Evolutionary conservation across 805 yeast species (phyloP).

Genomic region (Kurtzmaniella cleridarum): DNA sequence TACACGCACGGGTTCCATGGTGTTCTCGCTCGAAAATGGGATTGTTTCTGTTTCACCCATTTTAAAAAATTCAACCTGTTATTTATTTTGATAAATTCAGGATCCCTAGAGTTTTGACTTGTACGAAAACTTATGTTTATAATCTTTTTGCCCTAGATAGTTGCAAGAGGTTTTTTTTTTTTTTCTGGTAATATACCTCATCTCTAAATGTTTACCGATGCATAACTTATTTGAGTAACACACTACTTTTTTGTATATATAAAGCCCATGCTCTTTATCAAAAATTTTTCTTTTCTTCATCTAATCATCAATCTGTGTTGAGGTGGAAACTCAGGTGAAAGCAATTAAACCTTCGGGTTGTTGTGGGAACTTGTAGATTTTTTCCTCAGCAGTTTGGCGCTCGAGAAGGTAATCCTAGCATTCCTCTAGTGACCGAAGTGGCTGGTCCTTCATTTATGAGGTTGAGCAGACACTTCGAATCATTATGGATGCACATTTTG

Average conservation of each 20-base stretch:
- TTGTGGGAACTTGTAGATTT: constrained; percentile 27
- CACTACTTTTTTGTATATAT: background rate
- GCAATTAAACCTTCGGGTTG: constrained; percentile 27
- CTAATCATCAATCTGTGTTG: constrained; percentile 49
- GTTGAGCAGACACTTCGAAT: constrained; percentile 44
- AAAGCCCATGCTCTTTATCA: background rate
- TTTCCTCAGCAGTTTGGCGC: constrained; percentile 63
- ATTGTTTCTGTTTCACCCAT: constrained; percentile 14
- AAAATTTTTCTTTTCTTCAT: constrained; percentile 12
- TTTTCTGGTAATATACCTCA: too few species aligned
- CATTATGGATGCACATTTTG: constrained; percentile 15
- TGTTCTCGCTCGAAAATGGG: constrained; percentile 28
- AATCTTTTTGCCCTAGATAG: too few species aligned
- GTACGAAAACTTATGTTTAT: background rate
- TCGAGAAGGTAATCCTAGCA: constrained; percentile 53
- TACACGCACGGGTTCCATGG: constrained; percentile 30
- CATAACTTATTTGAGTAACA: too few species aligned
- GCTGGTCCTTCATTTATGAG: constrained; percentile 35
- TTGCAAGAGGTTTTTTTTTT: too few species aligned
- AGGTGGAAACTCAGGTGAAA: constrained; percentile 37
- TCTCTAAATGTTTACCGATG: too few species aligned
- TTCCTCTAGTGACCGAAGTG: constrained; percentile 3
- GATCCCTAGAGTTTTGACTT: background rate
- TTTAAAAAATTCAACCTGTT: too few species aligned
- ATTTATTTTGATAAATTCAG: background rate